Conservation (phyloP, 23 red algal species). For the Chondrus crispus region DNA sequence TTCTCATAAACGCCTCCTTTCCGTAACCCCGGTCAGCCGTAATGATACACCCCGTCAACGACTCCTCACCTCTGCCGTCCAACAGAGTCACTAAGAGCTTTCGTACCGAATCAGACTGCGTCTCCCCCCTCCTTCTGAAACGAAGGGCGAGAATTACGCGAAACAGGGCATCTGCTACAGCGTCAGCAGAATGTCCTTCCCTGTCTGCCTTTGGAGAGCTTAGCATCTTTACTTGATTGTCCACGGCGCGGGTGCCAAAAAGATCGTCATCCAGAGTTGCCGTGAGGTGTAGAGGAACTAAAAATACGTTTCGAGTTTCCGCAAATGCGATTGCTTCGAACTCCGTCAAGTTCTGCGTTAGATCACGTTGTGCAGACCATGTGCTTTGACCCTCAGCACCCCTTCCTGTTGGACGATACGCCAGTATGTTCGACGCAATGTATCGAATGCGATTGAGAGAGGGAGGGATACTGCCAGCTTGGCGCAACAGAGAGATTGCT, state of each 20-base stretch:
- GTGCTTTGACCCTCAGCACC: too few relatives aligned
- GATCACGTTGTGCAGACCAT: neutral
- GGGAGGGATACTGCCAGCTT: too few relatives aligned
- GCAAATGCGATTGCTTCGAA: neutral
- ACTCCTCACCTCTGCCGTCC: neutral
- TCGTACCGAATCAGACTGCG: neutral
- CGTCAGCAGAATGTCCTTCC: neutral
- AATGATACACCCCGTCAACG: neutral
- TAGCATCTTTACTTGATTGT: neutral
- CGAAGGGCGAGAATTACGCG: neutral
- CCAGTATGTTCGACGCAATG: too few relatives aligned
- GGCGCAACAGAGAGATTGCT: too few relatives aligned
- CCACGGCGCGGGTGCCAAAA: neutral
- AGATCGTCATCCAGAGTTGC: neutral
- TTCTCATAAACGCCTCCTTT: too few relatives aligned
- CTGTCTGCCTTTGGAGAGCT: neutral
- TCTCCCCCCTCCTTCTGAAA: neutral
- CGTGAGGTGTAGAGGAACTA: neutral
- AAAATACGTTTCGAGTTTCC: neutral
- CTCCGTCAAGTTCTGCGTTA: neutral
- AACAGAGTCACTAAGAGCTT: neutral
- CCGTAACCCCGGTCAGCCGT: too few relatives aligned
- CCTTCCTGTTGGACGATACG: too few relatives aligned
- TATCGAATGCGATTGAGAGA: too few relatives aligned
- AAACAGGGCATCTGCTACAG: neutral